phyloP scores from a whole-genome alignment of 805 yeast species.

The Metschnikowia matae region DNA sequence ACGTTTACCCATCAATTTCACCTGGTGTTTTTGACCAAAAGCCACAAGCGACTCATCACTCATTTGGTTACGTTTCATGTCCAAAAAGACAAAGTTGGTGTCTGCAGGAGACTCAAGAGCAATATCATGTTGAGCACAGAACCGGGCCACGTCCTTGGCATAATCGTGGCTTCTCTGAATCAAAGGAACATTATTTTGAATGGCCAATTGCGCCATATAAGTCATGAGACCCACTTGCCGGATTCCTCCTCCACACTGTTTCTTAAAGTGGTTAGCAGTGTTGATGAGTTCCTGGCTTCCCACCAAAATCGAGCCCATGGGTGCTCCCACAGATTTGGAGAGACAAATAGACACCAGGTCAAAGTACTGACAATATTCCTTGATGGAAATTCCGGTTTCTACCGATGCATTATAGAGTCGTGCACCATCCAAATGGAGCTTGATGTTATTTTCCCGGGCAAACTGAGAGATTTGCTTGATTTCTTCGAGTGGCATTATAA shows the following conservation, averaged over 20 bases:
- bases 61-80: conserved; percentile 49
- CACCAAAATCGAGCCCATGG: conserved; percentile 85
- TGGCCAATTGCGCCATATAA: conserved; percentile 74
- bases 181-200: conserved; percentile 66
- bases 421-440: conserved; percentile 91
- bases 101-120: conserved; percentile 69
- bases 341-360: conserved; percentile 89
- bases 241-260: conserved; percentile 91
- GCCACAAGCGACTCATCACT: conserved; percentile 52
- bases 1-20: conserved; percentile 68
- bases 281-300: conserved; percentile 56
- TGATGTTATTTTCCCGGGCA: conserved; percentile 56
- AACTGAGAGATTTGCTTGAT: conserved; percentile 64
- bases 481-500: conserved; percentile 76
- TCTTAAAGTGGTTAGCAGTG: conserved; percentile 79
- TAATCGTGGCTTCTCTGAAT: conserved; percentile 47
- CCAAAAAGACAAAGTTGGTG: conserved; percentile 80
- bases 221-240: conserved; percentile 83
- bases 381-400: conserved; percentile 63
- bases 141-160: conserved; percentile 51
- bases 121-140: conserved; percentile 52
- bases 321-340: conserved; percentile 90
- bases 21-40: conserved; percentile 54
- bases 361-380: conserved; percentile 69
- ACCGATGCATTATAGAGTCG: conserved; percentile 87